Evolutionary conservation across 1,284 basidiomycete genomes (phyloP).

Genomic region (Rhodotorula sp.): DNA sequence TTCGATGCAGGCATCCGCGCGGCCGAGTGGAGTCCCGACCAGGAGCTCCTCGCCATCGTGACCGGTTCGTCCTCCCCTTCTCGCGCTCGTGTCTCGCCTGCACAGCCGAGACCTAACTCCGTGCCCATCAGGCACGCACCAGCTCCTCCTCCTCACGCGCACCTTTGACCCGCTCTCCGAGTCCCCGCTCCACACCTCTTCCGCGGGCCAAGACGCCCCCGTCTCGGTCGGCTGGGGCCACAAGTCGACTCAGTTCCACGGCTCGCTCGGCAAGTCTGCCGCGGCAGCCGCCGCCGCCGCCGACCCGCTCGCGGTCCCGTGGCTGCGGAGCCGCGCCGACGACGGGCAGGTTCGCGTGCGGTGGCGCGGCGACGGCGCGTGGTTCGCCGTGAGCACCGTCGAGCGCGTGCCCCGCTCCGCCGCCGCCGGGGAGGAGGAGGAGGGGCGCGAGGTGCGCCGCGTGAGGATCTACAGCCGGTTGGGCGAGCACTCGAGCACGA

Average conservation of each 20-base stretch:
- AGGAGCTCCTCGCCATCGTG: conserved; percentile 74
- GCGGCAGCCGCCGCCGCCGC: conserved; percentile 54
- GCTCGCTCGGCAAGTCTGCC: conserved; percentile 86
- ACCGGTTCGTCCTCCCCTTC: conserved; percentile 61
- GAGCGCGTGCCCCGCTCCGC: conserved; percentile 48
- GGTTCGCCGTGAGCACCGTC: conserved; percentile 80
- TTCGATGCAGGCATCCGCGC: conserved; percentile 81
- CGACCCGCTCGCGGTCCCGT: conserved; percentile 43
- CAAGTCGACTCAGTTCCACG: conserved; percentile 96
- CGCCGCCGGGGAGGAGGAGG: conserved; percentile 12
- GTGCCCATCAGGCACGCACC: conserved; percentile 63
- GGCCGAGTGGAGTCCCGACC: conserved; percentile 88
- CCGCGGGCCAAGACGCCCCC: conserved; percentile 86
- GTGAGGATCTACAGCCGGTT: conserved; percentile 78
- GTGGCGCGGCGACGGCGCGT: conserved; percentile 90
- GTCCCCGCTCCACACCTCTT: conserved; percentile 65
- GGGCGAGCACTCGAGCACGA: conserved; percentile 73
- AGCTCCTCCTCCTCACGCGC: conserved; percentile 83
- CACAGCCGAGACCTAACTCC: neutral
- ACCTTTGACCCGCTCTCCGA: conserved; percentile 87
- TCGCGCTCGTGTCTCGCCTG: neutral
- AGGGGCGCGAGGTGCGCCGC: conserved; percentile 52
- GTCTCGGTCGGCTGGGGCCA: conserved; percentile 98
- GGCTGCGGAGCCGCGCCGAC: conserved; percentile 62
- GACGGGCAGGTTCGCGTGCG: conserved; percentile 72